These are phyloP conservation scores for Xylaria venustula DNA, from an alignment of 495 filamentous ascomycete species.

Conservation along the genomic window DNA sequence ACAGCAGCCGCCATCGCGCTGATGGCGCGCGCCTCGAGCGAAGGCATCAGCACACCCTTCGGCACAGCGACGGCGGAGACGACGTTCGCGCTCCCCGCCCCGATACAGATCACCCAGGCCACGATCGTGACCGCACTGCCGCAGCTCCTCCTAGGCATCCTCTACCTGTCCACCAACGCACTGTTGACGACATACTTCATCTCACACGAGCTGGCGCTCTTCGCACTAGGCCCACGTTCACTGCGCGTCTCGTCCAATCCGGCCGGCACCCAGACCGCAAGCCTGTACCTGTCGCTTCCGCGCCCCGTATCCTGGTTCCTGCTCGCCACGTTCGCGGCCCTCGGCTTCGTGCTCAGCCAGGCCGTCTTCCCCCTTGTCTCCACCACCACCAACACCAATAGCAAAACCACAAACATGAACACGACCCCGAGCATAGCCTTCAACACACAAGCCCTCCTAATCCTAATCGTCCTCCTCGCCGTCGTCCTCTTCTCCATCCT, in stretches of 20 bases:
- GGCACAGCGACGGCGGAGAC: conserved; percentile 26
- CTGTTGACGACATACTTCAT: conserved; percentile 40
- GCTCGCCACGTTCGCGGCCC: conserved; percentile 30
- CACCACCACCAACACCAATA: background rate
- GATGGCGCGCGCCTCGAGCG: conserved; percentile 12
- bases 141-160: conserved; percentile 38
- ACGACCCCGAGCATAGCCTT: conserved; percentile 27
- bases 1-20: conserved; percentile 32
- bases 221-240: conserved; percentile 28
- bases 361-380: conserved; percentile 29
- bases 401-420: background rate
- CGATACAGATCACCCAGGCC: conserved; percentile 18
- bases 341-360: conserved; percentile 39
- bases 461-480: conserved; percentile 33
- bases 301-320: conserved; percentile 38
- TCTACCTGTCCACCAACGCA: conserved; percentile 42
- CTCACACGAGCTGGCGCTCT: conserved; percentile 43
- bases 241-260: conserved; percentile 38
- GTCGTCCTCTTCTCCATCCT: conserved; percentile 28
- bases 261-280: conserved; percentile 34
- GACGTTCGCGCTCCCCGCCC: conserved; percentile 21
- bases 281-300: conserved; percentile 42
- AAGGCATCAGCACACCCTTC: conserved; percentile 29
- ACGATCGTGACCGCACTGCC: conserved; percentile 36
- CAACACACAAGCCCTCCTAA: conserved; percentile 33